phyloP scores from a whole-genome alignment of 345 rosid genomes.

The Linum trigynum region DNA sequence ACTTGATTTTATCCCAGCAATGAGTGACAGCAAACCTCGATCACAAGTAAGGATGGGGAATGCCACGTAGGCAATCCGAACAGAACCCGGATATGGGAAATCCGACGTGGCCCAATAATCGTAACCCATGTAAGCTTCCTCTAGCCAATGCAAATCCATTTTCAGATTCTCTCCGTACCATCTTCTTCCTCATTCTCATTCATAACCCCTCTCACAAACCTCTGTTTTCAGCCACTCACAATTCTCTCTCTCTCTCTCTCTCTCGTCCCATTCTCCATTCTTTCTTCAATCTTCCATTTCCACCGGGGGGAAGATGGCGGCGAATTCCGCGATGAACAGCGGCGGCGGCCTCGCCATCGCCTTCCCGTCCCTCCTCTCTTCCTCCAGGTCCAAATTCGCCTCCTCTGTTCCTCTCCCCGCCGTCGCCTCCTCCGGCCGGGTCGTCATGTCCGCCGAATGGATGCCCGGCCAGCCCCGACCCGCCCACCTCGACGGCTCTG shows the following conservation, averaged over 20 bases:
- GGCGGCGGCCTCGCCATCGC: slow-evolving; percentile 56
- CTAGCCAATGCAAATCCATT: slow-evolving; percentile 50
- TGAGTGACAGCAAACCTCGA: slow-evolving; percentile 10
- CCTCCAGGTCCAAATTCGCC: slow-evolving; percentile 52
- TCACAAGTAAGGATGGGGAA: slow-evolving; percentile 25
- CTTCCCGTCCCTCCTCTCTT: slow-evolving; percentile 69
- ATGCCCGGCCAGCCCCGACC: slow-evolving; percentile 99
- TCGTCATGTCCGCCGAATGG: slow-evolving; percentile 77
- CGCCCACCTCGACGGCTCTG: slow-evolving; percentile 89
- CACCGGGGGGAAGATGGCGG: slow-evolving; percentile 38
- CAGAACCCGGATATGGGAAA: slow-evolving; percentile 30
- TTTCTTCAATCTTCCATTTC: not conserved
- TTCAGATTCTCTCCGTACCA: slow-evolving; percentile 30
- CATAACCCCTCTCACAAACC: slow-evolving; percentile 6
- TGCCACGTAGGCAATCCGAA: slow-evolving; percentile 7
- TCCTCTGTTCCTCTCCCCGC: slow-evolving; percentile 32
- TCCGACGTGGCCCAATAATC: slow-evolving; percentile 66
- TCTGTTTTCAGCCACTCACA: not conserved
- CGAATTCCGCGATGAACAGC: slow-evolving; percentile 77
- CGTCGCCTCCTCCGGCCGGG: slow-evolving; percentile 32
- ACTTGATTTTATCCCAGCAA: not conserved
- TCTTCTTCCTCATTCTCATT: slow-evolving; percentile 15
- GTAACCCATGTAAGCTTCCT: slow-evolving; percentile 9
- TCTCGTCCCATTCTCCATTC: too few relatives aligned
- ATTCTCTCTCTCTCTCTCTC: not conserved